Evolutionary conservation across 225 moss, liverwort and hornwort genomes (phyloP), one percentile per base, ranked within the genome.

Genomic region (Sphagnum contortum): DNA sequence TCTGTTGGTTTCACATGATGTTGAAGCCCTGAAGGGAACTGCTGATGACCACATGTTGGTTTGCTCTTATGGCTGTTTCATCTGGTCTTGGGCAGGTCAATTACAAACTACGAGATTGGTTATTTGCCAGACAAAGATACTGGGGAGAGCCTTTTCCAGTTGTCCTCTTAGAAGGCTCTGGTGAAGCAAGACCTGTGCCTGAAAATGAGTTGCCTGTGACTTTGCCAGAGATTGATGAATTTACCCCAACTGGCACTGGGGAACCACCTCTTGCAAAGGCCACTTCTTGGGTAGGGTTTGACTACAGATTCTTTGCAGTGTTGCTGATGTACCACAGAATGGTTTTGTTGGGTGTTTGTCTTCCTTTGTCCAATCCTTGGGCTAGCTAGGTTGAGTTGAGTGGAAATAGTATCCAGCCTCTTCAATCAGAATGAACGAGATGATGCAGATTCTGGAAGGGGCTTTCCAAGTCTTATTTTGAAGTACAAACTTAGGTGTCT

Each of bases 141-240:
- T 98, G 93, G 96, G 96, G 96, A 71, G 93, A 98, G 47, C 96
- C 96, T 48, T 98, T 98, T 72, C 93, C 93, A 48, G 72, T 98
- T 61, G 83, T 93, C 6, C 77, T 90, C 48, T 77, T 87, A 12
- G 89, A 93, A 50, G 76, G 78, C 55, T 74, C 74, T 60, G 87
- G 75, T 49, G 78, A 83, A 68, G 85, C 88, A 9, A 77, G 76
- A 72, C 83, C 85, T 59, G 89, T 98, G 64, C 73, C 80, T 45
- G 96, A 98, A 60, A 77, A 73, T 55, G 82, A 89, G 61, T 80
- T 98, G 64, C 96, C 96, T 8, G 70, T 98, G 50, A 73, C 78
- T 72, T 80, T 98, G 64, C 92, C 96, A 65, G 87, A 93, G 50
- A 98, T 98, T 57, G 93, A 93, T 51, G 93, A 93, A 60, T 98